A percentile compares a stretch with the other conserved stretches of the same genome.
Conservation (phyloP, 495 filamentous ascomycete genomes). For the Penicillium simplicissimum region DNA sequence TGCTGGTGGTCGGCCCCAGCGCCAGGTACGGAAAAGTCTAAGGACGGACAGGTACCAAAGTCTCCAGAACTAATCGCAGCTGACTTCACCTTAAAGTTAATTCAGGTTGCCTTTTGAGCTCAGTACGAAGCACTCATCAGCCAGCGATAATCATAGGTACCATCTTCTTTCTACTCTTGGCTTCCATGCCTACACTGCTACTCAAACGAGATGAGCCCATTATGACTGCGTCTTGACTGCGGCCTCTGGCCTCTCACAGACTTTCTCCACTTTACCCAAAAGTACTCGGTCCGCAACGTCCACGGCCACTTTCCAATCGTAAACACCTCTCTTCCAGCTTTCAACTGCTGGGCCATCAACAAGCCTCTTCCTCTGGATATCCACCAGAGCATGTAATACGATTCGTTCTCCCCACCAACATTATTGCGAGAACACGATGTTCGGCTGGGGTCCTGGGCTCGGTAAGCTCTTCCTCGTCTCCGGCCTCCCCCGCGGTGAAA, state of each 20-base stretch:
- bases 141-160: neutral
- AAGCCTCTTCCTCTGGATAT: conserved; percentile 6
- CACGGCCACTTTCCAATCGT: neutral
- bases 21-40: neutral
- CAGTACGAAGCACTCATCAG: neutral
- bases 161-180: neutral
- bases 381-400: conserved; percentile 20
- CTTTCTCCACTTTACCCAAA: neutral
- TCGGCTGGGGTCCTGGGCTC: conserved; percentile 41
- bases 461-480: conserved; percentile 29
- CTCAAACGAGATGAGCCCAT: neutral
- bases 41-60: neutral
- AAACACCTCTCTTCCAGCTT: neutral
- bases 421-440: conserved; percentile 29
- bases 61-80: too few relatives aligned
- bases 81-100: too few relatives aligned
- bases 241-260: neutral
- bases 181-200: neutral
- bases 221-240: neutral
- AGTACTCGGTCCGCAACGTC: neutral
- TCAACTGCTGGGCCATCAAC: neutral
- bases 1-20: neutral
- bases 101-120: neutral
- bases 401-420: neutral
- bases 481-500: neutral